A percentile compares a stretch with the other conserved stretches of the same genome.
These are phyloP conservation scores for Pyracantha coccinea DNA, from an alignment of 331 rosid species.

Conservation along the genomic window DNA sequence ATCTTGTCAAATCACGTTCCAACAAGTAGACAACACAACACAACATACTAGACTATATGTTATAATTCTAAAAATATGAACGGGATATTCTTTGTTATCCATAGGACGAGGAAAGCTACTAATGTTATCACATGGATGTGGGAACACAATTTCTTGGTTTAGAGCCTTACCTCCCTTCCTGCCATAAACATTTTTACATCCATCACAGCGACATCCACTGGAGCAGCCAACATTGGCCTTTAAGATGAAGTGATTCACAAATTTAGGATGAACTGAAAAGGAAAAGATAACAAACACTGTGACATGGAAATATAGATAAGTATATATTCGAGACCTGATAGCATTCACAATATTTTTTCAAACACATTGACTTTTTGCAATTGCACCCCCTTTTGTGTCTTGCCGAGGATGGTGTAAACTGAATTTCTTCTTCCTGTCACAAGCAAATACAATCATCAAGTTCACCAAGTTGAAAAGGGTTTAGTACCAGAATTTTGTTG, in stretches of 20 bases:
- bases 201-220: constrained; percentile 57
- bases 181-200: constrained; percentile 55
- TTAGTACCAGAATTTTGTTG: constrained; percentile 31
- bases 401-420: constrained; percentile 48
- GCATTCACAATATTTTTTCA: constrained; percentile 75
- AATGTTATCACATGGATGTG: neutral
- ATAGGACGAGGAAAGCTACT: neutral
- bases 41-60: neutral
- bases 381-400: constrained; percentile 75
- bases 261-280: constrained; percentile 9
- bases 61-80: neutral
- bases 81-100: neutral
- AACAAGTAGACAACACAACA: neutral
- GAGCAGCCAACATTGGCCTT: constrained; percentile 74
- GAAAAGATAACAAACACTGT: neutral
- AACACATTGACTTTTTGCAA: constrained; percentile 67
- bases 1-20: neutral
- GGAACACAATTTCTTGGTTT: neutral
- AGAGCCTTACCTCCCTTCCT: constrained; percentile 48
- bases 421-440: constrained; percentile 36
- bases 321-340: constrained; percentile 42
- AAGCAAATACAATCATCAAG: constrained; percentile 13
- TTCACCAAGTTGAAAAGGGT: neutral
- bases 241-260: neutral
- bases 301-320: neutral